Evolutionary conservation across 345 rosid species (phyloP), one percentile per base, ranked within the genome.

Genomic region (Salix purpurea): DNA sequence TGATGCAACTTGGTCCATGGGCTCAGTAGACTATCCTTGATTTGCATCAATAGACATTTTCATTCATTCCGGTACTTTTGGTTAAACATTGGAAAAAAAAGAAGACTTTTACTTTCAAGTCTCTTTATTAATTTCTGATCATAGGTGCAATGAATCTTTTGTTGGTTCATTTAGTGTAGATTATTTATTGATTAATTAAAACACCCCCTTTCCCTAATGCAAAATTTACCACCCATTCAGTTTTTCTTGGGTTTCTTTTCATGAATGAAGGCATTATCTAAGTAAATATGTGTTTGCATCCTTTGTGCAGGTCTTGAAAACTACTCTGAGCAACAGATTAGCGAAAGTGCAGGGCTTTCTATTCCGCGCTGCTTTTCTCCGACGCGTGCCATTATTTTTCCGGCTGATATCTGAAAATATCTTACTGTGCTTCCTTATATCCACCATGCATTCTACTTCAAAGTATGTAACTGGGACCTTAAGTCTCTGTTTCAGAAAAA

Each of bases 271-370:
- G 28, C 28, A 58, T 58, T 58, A 23, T 58, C 64, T 58, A 58
- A 58, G 28, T 4, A 46, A 46, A 3, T 40, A 69, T 71, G 44
- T 71, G 32, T 3, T 30, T 77, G 44, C 65, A 28, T 73, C 18
- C 62, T 68, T 72, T 84, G 76, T 83, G 72, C 91, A 96, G 99
- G 93, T 94, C 65, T 83, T 91, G 71, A 91, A 91, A 84, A 92
- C 99, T 71, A 85, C 91, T 84, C 82, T 92, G 89, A 91, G 95
- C 91, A 94, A 96, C 80, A 87, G 98, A 86, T 84, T 94, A 78
- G 99, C 99, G 30, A 96, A 94, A 92, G 97, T 96, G 70, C 98
- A 94, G 83, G 99, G 99, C 79, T 96, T 94, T 85, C 85, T 96
- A 65, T 94, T 96, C 76, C 98, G 94, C 56, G 95, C 99, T 65